A percentile compares a stretch with the other conserved stretches of the same genome.
Conservation (phyloP, 192 early-diverging fungal genomes). For the Oehlia diaphana region DNA sequence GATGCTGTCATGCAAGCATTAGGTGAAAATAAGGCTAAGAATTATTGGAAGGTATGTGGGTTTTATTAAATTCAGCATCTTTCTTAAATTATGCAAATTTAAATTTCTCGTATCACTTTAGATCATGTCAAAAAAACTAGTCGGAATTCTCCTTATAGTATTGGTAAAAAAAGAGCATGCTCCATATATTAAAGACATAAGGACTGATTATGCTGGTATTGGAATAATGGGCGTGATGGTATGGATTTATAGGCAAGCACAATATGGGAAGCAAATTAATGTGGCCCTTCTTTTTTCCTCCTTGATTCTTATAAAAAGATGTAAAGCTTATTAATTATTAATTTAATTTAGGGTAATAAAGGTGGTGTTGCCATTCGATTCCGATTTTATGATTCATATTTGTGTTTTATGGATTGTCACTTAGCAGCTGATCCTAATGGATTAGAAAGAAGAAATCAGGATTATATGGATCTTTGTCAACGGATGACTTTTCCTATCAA, state of each 20-base stretch:
- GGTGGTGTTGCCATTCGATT: slow-evolving; percentile 86
- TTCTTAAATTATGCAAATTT: neutral
- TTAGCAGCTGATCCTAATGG: slow-evolving; percentile 82
- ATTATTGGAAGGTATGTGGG: slow-evolving; percentile 60
- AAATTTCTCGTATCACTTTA: slow-evolving; percentile 16
- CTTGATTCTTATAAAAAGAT: neutral
- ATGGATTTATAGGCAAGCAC: slow-evolving; percentile 21
- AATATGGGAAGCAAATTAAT: neutral
- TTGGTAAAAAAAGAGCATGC: slow-evolving; percentile 61
- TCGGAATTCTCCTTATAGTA: slow-evolving; percentile 87
- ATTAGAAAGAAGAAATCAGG: slow-evolving; percentile 82
- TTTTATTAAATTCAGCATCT: neutral
- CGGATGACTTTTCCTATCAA: slow-evolving; percentile 59
- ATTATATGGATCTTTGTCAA: slow-evolving; percentile 83
- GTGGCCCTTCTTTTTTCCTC: neutral
- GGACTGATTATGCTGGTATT: slow-evolving; percentile 70
- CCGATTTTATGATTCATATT: slow-evolving; percentile 71
- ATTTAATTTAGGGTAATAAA: slow-evolving; percentile 82
- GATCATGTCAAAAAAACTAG: slow-evolving; percentile 79
- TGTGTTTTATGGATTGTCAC: slow-evolving; percentile 90
- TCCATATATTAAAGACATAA: slow-evolving; percentile 60
- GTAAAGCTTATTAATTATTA: neutral
- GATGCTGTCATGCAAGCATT: slow-evolving; percentile 69
- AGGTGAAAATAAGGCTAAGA: slow-evolving; percentile 38
- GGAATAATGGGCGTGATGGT: slow-evolving; percentile 82